Evolutionary conservation across 2,329 filamentous ascomycete species (phyloP).

Genomic region (Ophiostoma tasmaniense): DNA sequence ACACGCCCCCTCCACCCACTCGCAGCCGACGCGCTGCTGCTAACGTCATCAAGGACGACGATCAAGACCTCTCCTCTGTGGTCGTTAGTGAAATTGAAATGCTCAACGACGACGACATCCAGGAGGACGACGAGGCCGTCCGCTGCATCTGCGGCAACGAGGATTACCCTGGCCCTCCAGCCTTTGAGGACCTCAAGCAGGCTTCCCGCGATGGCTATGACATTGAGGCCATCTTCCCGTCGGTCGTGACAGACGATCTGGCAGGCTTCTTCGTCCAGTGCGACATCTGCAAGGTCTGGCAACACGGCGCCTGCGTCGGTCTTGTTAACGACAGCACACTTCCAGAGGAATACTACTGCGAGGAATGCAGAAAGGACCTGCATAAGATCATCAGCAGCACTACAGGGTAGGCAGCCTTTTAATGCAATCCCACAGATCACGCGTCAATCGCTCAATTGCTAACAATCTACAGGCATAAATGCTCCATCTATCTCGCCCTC

Average conservation of each 20-base stretch:
- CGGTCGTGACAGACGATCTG: conserved; percentile 69
- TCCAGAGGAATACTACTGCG: conserved; percentile 96
- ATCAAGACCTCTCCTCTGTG: conserved; percentile 37
- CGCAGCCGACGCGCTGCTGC: conserved; percentile 46
- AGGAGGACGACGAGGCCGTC: conserved; percentile 88
- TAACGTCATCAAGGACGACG: conserved; percentile 39
- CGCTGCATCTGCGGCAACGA: conserved; percentile 90
- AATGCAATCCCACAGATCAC: background rate
- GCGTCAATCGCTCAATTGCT: background rate
- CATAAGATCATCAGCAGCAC: conserved; percentile 73
- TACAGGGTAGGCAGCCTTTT: conserved; percentile 61
- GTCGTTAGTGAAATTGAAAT: conserved; percentile 40
- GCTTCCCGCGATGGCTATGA: conserved; percentile 49
- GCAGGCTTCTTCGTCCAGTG: conserved; percentile 97
- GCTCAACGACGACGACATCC: conserved; percentile 60
- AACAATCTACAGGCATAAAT: conserved; percentile 45
- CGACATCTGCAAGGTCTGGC: conserved; percentile 96
- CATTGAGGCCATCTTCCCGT: conserved; percentile 47
- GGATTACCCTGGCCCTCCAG: conserved; percentile 80
- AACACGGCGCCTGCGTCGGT: conserved; percentile 94
- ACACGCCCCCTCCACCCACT: conserved; percentile 60
- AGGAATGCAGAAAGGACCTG: conserved; percentile 83
- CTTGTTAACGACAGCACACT: conserved; percentile 91
- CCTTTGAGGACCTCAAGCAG: conserved; percentile 46
- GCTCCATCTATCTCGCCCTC: conserved; percentile 57